Percentiles rank a stretch among this genome's conserved stretches.
Conservation (phyloP, 352 stramenopile genomes). For the Globisporangium parvum region DNA sequence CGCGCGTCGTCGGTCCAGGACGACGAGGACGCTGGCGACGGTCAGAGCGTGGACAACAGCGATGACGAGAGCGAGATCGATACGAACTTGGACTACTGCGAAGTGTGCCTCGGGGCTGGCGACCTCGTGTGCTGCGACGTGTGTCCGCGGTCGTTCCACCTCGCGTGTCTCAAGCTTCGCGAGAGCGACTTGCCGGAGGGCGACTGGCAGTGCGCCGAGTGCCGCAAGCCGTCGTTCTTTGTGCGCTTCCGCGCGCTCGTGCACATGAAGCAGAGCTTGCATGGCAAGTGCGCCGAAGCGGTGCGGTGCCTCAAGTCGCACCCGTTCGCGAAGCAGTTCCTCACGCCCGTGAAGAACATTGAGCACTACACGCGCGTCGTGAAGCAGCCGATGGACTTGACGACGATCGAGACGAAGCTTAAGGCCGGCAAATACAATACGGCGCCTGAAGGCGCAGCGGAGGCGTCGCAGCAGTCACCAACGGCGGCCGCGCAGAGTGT, state of each 20-base stretch:
- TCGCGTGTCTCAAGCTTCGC: constrained; percentile 71
- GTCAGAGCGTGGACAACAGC: constrained; percentile 33
- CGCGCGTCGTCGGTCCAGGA: constrained; percentile 1
- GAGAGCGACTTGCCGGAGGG: constrained; percentile 69
- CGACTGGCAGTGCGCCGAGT: constrained; percentile 80
- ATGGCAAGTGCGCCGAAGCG: constrained; percentile 63
- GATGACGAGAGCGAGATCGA: constrained; percentile 62
- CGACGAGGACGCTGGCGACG: constrained; percentile 27
- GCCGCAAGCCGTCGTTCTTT: constrained; percentile 67
- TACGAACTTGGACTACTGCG: constrained; percentile 79
- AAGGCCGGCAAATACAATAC: constrained; percentile 42
- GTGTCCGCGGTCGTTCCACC: constrained; percentile 90
- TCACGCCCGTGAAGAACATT: constrained; percentile 69
- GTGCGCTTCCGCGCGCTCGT: constrained; percentile 40
- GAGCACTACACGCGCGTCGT: constrained; percentile 70
- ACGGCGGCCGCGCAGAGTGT: constrained; percentile 7
- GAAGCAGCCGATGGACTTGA: constrained; percentile 79
- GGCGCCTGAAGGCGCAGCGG: constrained; percentile 8
- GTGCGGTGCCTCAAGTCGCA: constrained; percentile 64
- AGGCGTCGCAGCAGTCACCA: constrained; percentile 1
- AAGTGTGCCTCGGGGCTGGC: constrained; percentile 76
- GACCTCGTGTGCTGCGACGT: constrained; percentile 88
- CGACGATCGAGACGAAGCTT: constrained; percentile 64
- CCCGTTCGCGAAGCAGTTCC: constrained; percentile 75
- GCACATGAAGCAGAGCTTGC: constrained; percentile 39